Conservation (phyloP, 352 stramenopile genomes). For the Albugo laibachii region DNA sequence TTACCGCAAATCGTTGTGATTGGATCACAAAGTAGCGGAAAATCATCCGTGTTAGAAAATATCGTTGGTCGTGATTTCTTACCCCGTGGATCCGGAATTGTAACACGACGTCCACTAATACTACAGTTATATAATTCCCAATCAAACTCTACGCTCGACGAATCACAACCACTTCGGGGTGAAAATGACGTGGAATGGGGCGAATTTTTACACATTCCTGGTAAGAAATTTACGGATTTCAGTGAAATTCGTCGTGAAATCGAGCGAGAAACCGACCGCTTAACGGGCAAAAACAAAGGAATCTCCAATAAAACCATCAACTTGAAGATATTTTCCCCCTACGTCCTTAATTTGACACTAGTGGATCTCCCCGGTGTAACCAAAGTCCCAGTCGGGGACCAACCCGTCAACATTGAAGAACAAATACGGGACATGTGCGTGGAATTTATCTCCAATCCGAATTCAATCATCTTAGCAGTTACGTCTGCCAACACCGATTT, state of each 20-base stretch:
- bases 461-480: conserved; percentile 98
- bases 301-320: conserved; percentile 98
- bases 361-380: conserved; percentile 98
- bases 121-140: conserved; percentile 94
- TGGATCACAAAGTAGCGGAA: conserved; percentile 91
- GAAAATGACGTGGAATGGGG: conserved; percentile 83
- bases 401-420: conserved; percentile 98
- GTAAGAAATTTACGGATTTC: conserved; percentile 94
- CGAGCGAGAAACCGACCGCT: conserved; percentile 91
- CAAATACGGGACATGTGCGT: conserved; percentile 98
- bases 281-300: conserved; percentile 92
- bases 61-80: conserved; percentile 92
- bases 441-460: conserved; percentile 97
- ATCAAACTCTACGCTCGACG: conserved; percentile 6
- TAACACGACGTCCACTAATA: conserved; percentile 94
- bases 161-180: conserved; percentile 2
- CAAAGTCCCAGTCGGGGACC: conserved; percentile 95
- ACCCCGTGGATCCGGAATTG: conserved; percentile 93
- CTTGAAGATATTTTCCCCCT: conserved; percentile 95
- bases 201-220: conserved; percentile 96
- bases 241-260: conserved; percentile 95
- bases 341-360: conserved; percentile 97
- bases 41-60: conserved; percentile 92
- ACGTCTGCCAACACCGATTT: conserved; percentile 98
- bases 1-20: conserved; percentile 97